Evolutionary conservation across 148 eudicot genomes (phyloP), one percentile per base, ranked within the genome.

Genomic region (Oxyria digyna): DNA sequence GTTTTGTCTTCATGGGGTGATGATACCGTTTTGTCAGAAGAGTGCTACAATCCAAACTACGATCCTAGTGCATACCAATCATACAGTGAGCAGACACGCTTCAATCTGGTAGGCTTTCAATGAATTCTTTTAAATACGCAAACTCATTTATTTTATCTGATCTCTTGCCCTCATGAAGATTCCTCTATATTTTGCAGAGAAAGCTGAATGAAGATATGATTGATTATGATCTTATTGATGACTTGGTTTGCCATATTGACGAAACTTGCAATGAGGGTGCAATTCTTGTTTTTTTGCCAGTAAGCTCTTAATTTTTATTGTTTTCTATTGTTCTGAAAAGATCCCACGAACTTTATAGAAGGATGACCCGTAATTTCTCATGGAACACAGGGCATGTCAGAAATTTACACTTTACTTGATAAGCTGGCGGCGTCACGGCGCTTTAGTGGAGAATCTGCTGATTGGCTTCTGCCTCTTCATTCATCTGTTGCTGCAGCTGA

Each of bases 161-260:
- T 40, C 14, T 21, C 54, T 43, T 42, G 46, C 52, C 69, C 9
- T 57, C 55, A 43, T 57, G 42, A 48, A 48, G 68, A 48, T 72
- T 67, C 21, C 68, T 13, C 74, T 15, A 62, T 15, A 24, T 48
- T 10, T 54, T 67, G 62, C 91, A 94, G 98, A 88, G 72, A 82
- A 88, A 74, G 77, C 72, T 94, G 79, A 87, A 94, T 75, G 98
- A 94, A 88, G 97, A 88, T 74, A 78, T 86, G 42, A 90, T 94
- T 82, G 98, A 94, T 79, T 94, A 86, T 79, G 98, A 94, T 85
- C 80, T 94, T 80, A 89, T 94, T 73, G 97, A 94, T 79, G 98
- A 94, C 76, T 79, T 94, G 85, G 90, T 94, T 45, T 86, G 87
- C 74, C 77, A 86, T 76, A 82, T 94, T 77, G 97, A 94, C 78